Evolutionary conservation across 495 filamentous ascomycete genomes (phyloP), one percentile per base, ranked within the genome.

Genomic region (Cryomyces minteri): DNA sequence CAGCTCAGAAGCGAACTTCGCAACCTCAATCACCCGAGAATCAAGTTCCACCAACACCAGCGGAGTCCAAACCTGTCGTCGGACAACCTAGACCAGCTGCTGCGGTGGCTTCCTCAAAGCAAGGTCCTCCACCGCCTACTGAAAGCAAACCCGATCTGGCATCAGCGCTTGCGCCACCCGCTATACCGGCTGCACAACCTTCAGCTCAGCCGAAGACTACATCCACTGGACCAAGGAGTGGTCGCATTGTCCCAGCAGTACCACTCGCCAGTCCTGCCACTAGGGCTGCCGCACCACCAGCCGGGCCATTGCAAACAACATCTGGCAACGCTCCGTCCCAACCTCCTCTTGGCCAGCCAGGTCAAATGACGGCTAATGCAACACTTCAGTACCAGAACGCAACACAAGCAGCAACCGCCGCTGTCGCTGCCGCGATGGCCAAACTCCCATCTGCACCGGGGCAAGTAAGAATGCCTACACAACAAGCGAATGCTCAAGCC

Each of bases 381-480:
- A 54, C 41, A 52, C 60, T 36, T 42, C 54, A 45, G 43, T 63
- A 73, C 44, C 74, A 73, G 42, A 82, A 87, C 59, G 84, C 85
- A 4, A 88, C 84, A 5, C 77, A 81, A 53, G 82, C 80, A 36
- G 87, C 87, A 5, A 81, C 77, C 37, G 83, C 81, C 40, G 87
- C 86, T 31, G 88, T 94, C 42, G 86, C 85, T 34, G 80, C 79
- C 6, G 86, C 86, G 4, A 92, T 93, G 85, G 84, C 84, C 9
- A 85, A 88, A 53, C 62, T 93, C 9, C 63, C 71, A 8, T 68
- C 73, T n/a, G 62, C 70, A 43, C 56, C 62, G 29, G 58, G 61
- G 43, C 65, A 65, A 43, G 11, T 36, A 9, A 34, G 32, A 38
- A 38, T 10, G 34, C 40, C 40, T 2, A 41, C 9, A 41, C 28